Base-by-base conservation (phyloP, 768 basidiomycete species). In the Suillus hirtellus region DNA sequence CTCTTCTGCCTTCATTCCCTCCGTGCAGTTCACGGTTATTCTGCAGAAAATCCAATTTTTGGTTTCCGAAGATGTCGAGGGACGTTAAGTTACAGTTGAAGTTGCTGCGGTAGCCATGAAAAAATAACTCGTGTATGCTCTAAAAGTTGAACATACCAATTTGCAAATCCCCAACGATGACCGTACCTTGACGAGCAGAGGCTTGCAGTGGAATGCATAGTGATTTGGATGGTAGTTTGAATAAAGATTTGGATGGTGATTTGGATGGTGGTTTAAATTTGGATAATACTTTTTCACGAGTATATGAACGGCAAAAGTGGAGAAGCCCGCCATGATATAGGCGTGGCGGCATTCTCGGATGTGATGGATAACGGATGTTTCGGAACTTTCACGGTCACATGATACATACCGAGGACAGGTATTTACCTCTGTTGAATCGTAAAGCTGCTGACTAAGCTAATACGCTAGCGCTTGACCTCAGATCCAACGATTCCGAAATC, bases 61-160 rank as follows among this genome's bases (percentile, higher is more conserved):
- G 96, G 80, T 99, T 99, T 5, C 96, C 96, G 0, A 96, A 99
- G 52, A 99, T 76, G 71, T 98, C 97, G 72, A 99, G 90, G 74
- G 97, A 98, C 63, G 87, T 87, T 62, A 99, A 83, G 64, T 91
- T 90, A 66, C 87, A 86, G 73, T 98, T 99, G 82, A 95, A 97
- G 73, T 98, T 98, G 95, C 96, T 97, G 66, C 6, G 49, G 9
- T 53, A 27, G 44, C 11, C 42, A 53, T 61, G 60, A 61, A 8
- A 49, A 52, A 61, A 37, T 27, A 9, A 63, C 5, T 60, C 38
- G 15, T 60, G 2, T 9, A 19, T 3, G 4, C 67, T 59, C 52
- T 19, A 5, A 37, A 56, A n/a, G 34, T 63, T 17, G 3, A 37
- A 60, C 86, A 55, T 67, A 96, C 96, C 97, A 98, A 74, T 99